Percentiles rank a stretch among this genome's conserved stretches.
These are phyloP conservation scores for Leishmania braziliensis DNA, from an alignment of 208 protist species.

Conservation along the genomic window DNA sequence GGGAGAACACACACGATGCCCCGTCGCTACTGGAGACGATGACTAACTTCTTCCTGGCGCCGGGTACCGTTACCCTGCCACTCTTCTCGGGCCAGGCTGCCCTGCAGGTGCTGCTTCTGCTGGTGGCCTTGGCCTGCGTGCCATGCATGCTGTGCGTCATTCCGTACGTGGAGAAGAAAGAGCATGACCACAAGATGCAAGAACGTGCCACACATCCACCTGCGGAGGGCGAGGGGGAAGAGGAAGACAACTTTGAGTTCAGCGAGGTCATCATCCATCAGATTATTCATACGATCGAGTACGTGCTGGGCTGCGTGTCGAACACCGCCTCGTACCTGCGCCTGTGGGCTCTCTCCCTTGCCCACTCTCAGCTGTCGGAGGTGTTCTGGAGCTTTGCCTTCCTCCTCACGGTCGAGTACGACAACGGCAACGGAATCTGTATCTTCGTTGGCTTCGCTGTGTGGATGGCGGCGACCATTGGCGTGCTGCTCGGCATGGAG, in stretches of 20 bases:
- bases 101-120: conserved; percentile 85
- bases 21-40: conserved; percentile 91
- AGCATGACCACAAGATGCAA: conserved; percentile 45
- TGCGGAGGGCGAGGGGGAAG: conserved; percentile 37
- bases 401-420: conserved; percentile 48
- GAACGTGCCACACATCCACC: conserved; percentile 10
- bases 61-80: conserved; percentile 73
- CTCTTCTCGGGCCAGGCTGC: conserved; percentile 79
- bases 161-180: conserved; percentile 94
- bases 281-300: conserved; percentile 99
- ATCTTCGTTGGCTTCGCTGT: conserved; percentile 87
- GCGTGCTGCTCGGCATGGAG: conserved; percentile 99
- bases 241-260: conserved; percentile 80
- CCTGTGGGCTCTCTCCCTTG: conserved; percentile 99
- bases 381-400: conserved; percentile 90
- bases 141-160: conserved; percentile 88
- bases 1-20: conserved; percentile 86
- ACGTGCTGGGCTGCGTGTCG: conserved; percentile 98
- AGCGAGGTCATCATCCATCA: conserved; percentile 97
- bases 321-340: conserved; percentile 99
- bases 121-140: conserved; percentile 73
- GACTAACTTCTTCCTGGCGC: conserved; percentile 94
- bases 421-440: conserved; percentile 61
- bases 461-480: conserved; percentile 95
- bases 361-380: conserved; percentile 97